phyloP scores from a whole-genome alignment of 345 rosid species.

The Acer saccharum region DNA sequence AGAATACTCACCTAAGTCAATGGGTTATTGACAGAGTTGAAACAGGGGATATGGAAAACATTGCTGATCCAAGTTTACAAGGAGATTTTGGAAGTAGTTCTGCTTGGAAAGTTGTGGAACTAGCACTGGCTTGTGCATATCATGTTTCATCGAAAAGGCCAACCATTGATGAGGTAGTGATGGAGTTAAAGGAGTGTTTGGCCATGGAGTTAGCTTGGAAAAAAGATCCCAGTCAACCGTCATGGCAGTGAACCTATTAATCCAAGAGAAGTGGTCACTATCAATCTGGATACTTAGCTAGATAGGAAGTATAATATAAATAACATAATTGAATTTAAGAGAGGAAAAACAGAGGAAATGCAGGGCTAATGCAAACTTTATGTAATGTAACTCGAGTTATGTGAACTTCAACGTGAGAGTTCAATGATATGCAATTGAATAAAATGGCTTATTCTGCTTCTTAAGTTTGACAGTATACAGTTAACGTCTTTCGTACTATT shows the following conservation, averaged over 20 bases:
- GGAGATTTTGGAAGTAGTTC: slow-evolving; percentile 34
- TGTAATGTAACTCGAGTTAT: not conserved
- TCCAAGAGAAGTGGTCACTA: not conserved
- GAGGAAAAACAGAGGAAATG: not conserved
- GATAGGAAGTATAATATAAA: not conserved
- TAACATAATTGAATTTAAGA: not conserved
- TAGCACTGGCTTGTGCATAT: slow-evolving; percentile 44
- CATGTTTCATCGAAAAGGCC: slow-evolving; percentile 34
- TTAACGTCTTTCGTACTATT: too few relatives aligned
- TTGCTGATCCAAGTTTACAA: slow-evolving; percentile 38
- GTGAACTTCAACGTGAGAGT: not conserved
- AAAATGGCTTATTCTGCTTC: not conserved
- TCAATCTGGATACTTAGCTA: not conserved
- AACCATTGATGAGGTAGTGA: slow-evolving; percentile 33
- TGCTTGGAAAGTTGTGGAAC: slow-evolving; percentile 42
- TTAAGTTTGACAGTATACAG: not conserved
- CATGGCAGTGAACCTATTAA: not conserved
- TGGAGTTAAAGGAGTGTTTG: slow-evolving; percentile 29
- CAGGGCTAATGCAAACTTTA: not conserved
- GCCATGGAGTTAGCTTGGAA: not conserved
- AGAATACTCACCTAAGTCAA: slow-evolving; percentile 29
- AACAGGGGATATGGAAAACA: slow-evolving; percentile 37
- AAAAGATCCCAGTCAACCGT: not conserved
- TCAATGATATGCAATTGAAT: not conserved
- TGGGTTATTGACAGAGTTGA: slow-evolving; percentile 31